Evolutionary conservation across 805 yeast species (phyloP).

Genomic region (Zygotorulaspora sp.): DNA sequence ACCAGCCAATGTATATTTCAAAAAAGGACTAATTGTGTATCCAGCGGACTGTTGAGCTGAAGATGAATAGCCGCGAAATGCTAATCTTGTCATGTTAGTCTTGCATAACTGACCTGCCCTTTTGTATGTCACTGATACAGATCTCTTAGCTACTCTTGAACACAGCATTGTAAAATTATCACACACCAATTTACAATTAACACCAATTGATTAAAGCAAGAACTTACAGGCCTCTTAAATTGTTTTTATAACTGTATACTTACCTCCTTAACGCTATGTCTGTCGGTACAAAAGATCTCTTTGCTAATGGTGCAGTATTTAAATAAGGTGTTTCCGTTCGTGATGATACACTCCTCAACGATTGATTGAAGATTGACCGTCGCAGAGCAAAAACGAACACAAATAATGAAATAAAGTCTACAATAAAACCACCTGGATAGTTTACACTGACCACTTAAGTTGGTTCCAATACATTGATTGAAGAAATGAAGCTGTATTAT

Average conservation of each 20-base stretch:
- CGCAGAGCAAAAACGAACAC: background rate
- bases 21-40: constrained; percentile 1
- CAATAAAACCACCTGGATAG: no score
- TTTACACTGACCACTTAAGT: background rate
- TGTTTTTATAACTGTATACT: no score
- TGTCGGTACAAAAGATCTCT: constrained; percentile 1
- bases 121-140: constrained; percentile 1
- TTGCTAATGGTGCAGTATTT: constrained; percentile 5
- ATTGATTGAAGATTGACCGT: background rate
- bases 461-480: background rate
- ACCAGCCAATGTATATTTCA: constrained; percentile 13
- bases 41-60: constrained; percentile 4
- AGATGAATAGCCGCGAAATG: constrained; percentile 5
- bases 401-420: no score
- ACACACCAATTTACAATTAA: no score
- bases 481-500: constrained; percentile 81
- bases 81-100: constrained; percentile 4
- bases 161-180: no score
- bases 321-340: background rate
- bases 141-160: constrained; percentile 6
- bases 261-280: constrained; percentile 2
- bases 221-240: background rate
- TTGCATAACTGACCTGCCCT: constrained; percentile 3
- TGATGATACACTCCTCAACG: background rate
- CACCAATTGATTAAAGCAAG: background rate